Evolutionary conservation across 1,284 basidiomycete species (phyloP), one percentile per base, ranked within the genome.

Genomic region (Puccinia novopanici): DNA sequence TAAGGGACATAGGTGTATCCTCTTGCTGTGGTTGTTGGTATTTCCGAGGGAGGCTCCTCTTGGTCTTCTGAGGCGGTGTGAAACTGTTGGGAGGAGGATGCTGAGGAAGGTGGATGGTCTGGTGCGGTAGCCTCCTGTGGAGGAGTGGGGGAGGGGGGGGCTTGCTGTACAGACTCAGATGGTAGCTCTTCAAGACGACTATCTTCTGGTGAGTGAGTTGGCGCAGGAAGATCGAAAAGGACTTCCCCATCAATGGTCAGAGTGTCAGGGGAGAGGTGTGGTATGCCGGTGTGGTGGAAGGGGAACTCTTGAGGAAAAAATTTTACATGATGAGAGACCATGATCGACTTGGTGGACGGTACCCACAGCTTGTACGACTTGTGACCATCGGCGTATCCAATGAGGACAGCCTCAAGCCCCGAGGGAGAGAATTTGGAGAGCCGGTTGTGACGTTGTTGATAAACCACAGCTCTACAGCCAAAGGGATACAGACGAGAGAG

Each of bases 391-490:
- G 34, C 52, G 22, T 54, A 17, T 34, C 27, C 50, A 34, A 72
- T 13, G 50, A 72, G 34, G 27, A 72, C 37, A 6, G 50, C 48
- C 34, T 54, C 50, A 2, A 24, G 6, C 15, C 68, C 68, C 8
- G 45, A n/a, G n/a, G n/a, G n/a, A n/a, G n/a, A n/a, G n/a, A n/a
- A n/a, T n/a, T n/a, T n/a, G n/a, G n/a, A n/a, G n/a, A 5, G 8
- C 13, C 50, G 15, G 3, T 37, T 24, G 34, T 72, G 24, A 12
- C 34, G 5, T n/a, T 54, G 24, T 19, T n/a, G 13, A 42, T 54
- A 54, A 6, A 72, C 15, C 4, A 72, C 70, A 3, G 42, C 50
- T 6, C 61, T n/a, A 40, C 74, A 76, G 15, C 74, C 74, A 67
- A 76, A 76, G 22, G 74, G 52, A 2, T 22, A 3, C 9, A 75